Evolutionary conservation across 2,329 filamentous ascomycete genomes (phyloP).

Genomic region (Aureobasidium pullulans): DNA sequence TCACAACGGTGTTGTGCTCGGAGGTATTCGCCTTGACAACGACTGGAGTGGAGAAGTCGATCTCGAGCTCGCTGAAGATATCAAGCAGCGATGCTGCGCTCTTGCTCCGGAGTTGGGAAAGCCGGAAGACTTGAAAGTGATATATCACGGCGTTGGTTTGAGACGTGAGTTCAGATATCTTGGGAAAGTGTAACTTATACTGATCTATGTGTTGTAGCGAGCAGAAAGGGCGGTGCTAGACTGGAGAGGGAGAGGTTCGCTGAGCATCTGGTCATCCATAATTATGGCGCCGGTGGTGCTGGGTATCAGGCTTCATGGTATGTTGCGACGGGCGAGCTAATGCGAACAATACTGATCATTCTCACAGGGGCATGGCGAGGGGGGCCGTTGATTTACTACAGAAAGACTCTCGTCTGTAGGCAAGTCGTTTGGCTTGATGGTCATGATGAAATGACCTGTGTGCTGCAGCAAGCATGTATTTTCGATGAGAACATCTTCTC

Average conservation of each 20-base stretch:
- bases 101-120: conserved; percentile 40
- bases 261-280: conserved; percentile 60
- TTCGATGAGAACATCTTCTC: no score
- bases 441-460: no score
- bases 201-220: conserved; percentile 30
- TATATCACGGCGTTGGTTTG: conserved; percentile 72
- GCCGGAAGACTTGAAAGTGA: conserved; percentile 57
- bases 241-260: conserved; percentile 62
- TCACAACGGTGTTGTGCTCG: conserved; percentile 6
- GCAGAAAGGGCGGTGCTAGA: conserved; percentile 61
- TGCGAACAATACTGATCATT: neutral
- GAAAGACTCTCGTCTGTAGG: conserved; percentile 2
- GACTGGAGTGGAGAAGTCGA: conserved; percentile 4
- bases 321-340: neutral
- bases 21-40: conserved; percentile 9
- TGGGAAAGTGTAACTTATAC: neutral
- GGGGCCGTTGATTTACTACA: conserved; percentile 8
- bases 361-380: conserved; percentile 9
- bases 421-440: no score
- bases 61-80: conserved; percentile 7
- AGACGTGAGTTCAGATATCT: conserved; percentile 36
- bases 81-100: conserved; percentile 52
- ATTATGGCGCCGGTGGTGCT: conserved; percentile 67
- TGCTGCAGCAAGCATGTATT: no score
- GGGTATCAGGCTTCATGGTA: conserved; percentile 46